Conservation (phyloP, 1,284 basidiomycete genomes). For the Xerocomus subilludens region DNA sequence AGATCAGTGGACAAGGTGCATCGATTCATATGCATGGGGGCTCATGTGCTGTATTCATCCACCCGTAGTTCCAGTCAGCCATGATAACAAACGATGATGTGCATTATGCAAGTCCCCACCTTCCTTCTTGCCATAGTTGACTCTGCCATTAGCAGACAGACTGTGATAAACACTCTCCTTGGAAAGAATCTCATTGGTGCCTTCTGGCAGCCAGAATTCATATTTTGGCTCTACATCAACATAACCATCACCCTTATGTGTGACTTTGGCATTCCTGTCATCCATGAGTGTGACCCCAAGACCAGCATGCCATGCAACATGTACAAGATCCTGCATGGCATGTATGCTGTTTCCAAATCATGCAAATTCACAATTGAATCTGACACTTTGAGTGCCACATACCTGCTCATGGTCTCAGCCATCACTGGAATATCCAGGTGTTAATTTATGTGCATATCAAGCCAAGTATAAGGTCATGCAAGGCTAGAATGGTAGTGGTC, state of each 20-base stretch:
- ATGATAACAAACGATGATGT: too few species aligned
- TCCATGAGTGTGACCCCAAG: constrained; percentile 71
- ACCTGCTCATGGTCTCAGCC: constrained; percentile 96
- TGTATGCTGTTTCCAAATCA: constrained; percentile 78
- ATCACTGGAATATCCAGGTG: constrained; percentile 93
- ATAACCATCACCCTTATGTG: constrained; percentile 99
- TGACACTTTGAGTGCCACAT: constrained; percentile 96
- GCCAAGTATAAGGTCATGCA: too few species aligned
- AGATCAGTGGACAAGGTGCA: too few species aligned
- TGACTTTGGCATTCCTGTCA: constrained; percentile 89
- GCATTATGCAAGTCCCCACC: constrained; percentile 97
- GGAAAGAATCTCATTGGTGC: constrained; percentile 99
- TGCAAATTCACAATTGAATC: constrained; percentile 90
- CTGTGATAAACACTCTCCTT: constrained; percentile 95
- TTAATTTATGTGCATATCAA: too few species aligned
- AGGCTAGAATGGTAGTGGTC: too few species aligned
- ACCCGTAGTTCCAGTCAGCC: too few species aligned
- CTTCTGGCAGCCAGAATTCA: constrained; percentile 98
- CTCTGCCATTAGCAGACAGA: constrained; percentile 97
- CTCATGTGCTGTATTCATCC: too few species aligned
- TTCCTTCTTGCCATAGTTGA: constrained; percentile 99
- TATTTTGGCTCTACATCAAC: constrained; percentile 99
- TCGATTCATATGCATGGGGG: too few species aligned
- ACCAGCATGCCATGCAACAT: constrained; percentile 78
- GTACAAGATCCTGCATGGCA: constrained; percentile 88